These are phyloP conservation scores for Colletotrichum limetticola DNA, from an alignment of 2,329 filamentous ascomycete genomes.

Conservation along the genomic window DNA sequence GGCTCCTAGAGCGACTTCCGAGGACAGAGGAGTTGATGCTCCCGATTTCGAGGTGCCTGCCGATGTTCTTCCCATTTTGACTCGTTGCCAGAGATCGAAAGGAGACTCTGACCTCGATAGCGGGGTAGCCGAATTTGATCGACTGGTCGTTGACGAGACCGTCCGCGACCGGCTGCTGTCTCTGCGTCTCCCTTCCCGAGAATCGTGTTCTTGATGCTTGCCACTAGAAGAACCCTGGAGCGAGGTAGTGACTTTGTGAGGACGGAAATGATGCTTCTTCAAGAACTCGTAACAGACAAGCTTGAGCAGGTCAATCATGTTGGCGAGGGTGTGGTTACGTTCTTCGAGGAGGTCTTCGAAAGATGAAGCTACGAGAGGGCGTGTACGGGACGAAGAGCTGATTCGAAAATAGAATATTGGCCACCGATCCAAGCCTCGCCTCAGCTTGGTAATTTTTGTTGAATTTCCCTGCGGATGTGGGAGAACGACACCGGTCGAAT, in stretches of 20 bases:
- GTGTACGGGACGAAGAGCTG: constrained; percentile 38
- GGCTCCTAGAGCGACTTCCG: too few species aligned
- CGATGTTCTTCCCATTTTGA: constrained; percentile 43
- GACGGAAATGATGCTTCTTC: constrained; percentile 75
- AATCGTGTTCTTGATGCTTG: neutral
- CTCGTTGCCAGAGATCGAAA: constrained; percentile 52
- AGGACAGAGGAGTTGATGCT: neutral
- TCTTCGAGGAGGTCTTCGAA: constrained; percentile 54
- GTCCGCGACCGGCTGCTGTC: neutral
- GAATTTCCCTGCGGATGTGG: constrained; percentile 55
- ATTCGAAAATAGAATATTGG: constrained; percentile 91
- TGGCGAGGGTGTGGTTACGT: constrained; percentile 57
- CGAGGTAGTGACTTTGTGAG: constrained; percentile 49
- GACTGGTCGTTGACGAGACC: neutral
- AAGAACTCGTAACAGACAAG: constrained; percentile 81
- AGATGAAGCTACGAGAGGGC: neutral
- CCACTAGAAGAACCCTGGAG: neutral
- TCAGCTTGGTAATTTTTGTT: constrained; percentile 59
- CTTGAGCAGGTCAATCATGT: constrained; percentile 71
- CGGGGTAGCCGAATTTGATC: constrained; percentile 24
- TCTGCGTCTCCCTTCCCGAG: neutral
- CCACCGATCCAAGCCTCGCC: constrained; percentile 81
- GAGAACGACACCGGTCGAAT: constrained; percentile 50
- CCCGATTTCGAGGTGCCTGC: neutral
- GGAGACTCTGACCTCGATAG: constrained; percentile 38